A percentile compares a stretch with the other conserved stretches of the same genome.
These are phyloP conservation scores for Oehlia diaphana DNA, from an alignment of 192 early-diverging fungal species.

Conservation along the genomic window DNA sequence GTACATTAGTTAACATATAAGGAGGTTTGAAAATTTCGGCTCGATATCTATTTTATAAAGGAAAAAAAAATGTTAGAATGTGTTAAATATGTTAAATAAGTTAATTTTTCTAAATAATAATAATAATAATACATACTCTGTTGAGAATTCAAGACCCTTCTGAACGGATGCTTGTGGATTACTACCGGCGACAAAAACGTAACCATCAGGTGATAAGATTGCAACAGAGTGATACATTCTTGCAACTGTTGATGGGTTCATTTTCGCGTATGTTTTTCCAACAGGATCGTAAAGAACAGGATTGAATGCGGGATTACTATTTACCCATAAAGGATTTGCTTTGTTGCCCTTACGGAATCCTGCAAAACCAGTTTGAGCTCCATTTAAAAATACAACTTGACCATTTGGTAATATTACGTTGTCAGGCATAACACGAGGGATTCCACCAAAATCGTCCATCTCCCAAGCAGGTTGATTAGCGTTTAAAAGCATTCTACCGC, in stretches of 20 bases:
- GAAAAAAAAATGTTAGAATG: background rate
- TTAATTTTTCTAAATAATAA: no score
- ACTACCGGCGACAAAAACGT: constrained; percentile 41
- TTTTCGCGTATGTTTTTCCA: constrained; percentile 30
- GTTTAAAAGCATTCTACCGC: constrained; percentile 49
- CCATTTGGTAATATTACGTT: constrained; percentile 51
- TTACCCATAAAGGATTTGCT: background rate
- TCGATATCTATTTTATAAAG: constrained; percentile 40
- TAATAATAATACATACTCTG: background rate
- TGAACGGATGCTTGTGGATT: constrained; percentile 30
- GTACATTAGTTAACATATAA: constrained; percentile 45
- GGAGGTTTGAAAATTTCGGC: constrained; percentile 57
- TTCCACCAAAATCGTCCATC: constrained; percentile 46
- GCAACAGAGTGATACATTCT: constrained; percentile 35
- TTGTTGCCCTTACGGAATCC: constrained; percentile 35
- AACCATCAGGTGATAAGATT: constrained; percentile 35
- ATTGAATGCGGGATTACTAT: constrained; percentile 31
- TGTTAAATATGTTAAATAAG: background rate
- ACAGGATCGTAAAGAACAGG: constrained; percentile 33
- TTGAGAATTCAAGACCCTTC: background rate
- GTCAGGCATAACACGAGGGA: constrained; percentile 54
- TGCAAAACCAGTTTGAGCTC: constrained; percentile 53
- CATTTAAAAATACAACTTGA: constrained; percentile 57
- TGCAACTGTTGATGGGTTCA: constrained; percentile 41
- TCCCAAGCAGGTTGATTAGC: constrained; percentile 48